These are phyloP conservation scores for Aspergillus fischeri DNA, from an alignment of 2,329 filamentous ascomycete species.

Conservation along the genomic window DNA sequence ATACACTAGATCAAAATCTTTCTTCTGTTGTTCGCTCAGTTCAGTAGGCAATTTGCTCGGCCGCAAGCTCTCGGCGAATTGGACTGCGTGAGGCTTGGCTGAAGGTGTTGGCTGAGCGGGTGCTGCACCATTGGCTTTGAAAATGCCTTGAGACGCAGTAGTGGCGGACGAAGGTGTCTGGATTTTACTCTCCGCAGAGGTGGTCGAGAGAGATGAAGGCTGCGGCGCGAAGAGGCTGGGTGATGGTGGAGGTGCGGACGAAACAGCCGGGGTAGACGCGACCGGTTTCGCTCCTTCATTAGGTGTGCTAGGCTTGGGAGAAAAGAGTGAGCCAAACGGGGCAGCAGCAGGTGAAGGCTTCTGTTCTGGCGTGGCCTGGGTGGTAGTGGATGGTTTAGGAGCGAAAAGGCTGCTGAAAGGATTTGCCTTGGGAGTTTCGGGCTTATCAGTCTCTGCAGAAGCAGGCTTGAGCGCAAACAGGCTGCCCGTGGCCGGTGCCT, in stretches of 20 bases:
- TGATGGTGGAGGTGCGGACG: conserved; percentile 7
- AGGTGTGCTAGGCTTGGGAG: conserved; percentile 11
- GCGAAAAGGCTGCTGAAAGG: conserved; percentile 19
- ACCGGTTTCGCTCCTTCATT: conserved; percentile 10
- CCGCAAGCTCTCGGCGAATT: conserved; percentile 11
- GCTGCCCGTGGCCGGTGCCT: conserved; percentile 18
- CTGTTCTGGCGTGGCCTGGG: conserved; percentile 11
- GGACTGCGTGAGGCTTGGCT: not conserved
- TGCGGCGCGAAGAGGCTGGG: conserved; percentile 2
- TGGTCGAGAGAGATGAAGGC: conserved; percentile 7
- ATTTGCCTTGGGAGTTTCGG: conserved; percentile 13
- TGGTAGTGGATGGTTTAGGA: conserved; percentile 13
- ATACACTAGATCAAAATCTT: conserved; percentile 20
- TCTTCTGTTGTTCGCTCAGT: conserved; percentile 15
- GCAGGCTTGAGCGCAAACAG: conserved; percentile 21
- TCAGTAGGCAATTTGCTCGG: conserved; percentile 15
- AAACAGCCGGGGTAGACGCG: conserved; percentile 12
- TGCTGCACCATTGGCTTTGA: conserved; percentile 12
- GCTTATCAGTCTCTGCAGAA: conserved; percentile 10
- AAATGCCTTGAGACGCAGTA: conserved; percentile 6
- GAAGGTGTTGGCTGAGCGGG: conserved; percentile 3
- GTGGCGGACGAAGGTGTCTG: conserved; percentile 5
- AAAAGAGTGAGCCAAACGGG: conserved; percentile 14
- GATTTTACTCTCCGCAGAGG: conserved; percentile 7
- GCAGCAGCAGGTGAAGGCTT: conserved; percentile 10